phyloP scores from a whole-genome alignment of 2,329 filamentous ascomycete genomes.

The Botrytis byssoidea region DNA sequence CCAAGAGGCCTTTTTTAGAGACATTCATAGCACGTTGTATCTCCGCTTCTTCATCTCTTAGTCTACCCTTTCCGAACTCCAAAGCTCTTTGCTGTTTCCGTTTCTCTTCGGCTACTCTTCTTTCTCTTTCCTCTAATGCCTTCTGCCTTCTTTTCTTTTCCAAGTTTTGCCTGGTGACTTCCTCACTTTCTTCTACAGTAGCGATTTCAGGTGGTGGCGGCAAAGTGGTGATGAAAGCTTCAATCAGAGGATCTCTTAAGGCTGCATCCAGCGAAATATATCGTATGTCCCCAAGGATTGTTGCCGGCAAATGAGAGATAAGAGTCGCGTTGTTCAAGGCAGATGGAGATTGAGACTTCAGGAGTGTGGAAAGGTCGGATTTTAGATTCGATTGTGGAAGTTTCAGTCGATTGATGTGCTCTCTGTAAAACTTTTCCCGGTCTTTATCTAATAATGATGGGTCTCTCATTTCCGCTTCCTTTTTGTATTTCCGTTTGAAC shows the following conservation, averaged over 20 bases:
- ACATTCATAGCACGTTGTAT: slow-evolving; percentile 68
- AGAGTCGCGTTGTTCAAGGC: slow-evolving; percentile 60
- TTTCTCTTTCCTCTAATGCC: slow-evolving; percentile 65
- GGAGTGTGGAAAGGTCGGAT: slow-evolving; percentile 63
- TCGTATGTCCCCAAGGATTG: slow-evolving; percentile 64
- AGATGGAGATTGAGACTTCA: slow-evolving; percentile 59
- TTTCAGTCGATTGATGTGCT: slow-evolving; percentile 67
- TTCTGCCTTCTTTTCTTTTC: slow-evolving; percentile 60
- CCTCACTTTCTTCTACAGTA: slow-evolving; percentile 50
- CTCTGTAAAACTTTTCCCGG: slow-evolving; percentile 75
- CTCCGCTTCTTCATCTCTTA: slow-evolving; percentile 67
- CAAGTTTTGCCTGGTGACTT: slow-evolving; percentile 50
- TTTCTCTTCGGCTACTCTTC: slow-evolving; percentile 62
- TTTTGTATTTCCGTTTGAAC: slow-evolving; percentile 87
- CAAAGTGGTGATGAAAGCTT: slow-evolving; percentile 64
- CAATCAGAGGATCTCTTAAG: slow-evolving; percentile 62
- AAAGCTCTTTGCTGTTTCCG: slow-evolving; percentile 57
- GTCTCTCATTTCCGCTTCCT: slow-evolving; percentile 77
- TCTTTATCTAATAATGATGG: slow-evolving; percentile 70
- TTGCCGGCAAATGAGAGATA: slow-evolving; percentile 57
- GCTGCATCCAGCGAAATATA: slow-evolving; percentile 65
- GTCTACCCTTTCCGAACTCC: slow-evolving; percentile 57
- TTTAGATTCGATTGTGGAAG: slow-evolving; percentile 65
- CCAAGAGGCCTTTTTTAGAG: slow-evolving; percentile 63
- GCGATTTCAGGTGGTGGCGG: slow-evolving; percentile 54